phyloP scores from a whole-genome alignment of 2,329 filamentous ascomycete species.

The Talaromyces sp. region DNA sequence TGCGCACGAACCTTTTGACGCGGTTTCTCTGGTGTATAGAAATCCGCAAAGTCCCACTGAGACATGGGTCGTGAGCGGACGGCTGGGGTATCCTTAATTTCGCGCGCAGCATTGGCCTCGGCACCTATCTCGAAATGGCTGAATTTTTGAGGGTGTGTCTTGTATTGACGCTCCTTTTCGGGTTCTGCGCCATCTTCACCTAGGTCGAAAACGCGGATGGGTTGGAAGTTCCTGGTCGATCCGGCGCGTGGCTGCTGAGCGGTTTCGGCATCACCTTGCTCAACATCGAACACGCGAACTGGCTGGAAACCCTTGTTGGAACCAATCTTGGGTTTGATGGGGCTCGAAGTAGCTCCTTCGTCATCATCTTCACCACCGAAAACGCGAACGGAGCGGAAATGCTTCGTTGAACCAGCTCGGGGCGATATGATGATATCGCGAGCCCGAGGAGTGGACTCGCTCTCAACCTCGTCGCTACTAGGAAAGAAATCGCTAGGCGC shows the following conservation, averaged over 20 bases:
- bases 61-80: conserved; percentile 54
- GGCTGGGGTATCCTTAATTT: conserved; percentile 27
- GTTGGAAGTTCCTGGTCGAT: conserved; percentile 59
- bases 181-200: conserved; percentile 49
- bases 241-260: conserved; percentile 49
- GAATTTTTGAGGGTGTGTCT: conserved; percentile 74
- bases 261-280: conserved; percentile 22
- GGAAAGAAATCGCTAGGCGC: conserved; percentile 67
- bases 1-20: conserved; percentile 61
- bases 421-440: conserved; percentile 19
- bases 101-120: conserved; percentile 29
- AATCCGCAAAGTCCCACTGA: conserved; percentile 87
- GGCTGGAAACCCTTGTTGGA: conserved; percentile 50
- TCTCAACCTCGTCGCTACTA: conserved; percentile 37
- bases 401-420: conserved; percentile 19
- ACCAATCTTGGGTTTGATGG: conserved; percentile 46
- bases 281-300: conserved; percentile 53
- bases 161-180: conserved; percentile 45
- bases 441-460: conserved; percentile 25
- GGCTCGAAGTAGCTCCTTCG: conserved; percentile 27
- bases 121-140: conserved; percentile 54
- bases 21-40: conserved; percentile 75
- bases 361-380: conserved; percentile 22
- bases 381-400: conserved; percentile 17
- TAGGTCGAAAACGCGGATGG: conserved; percentile 62